These are phyloP conservation scores for Triticum monococcum DNA, from an alignment of 176 grass and related monocot genomes.

Conservation along the genomic window DNA sequence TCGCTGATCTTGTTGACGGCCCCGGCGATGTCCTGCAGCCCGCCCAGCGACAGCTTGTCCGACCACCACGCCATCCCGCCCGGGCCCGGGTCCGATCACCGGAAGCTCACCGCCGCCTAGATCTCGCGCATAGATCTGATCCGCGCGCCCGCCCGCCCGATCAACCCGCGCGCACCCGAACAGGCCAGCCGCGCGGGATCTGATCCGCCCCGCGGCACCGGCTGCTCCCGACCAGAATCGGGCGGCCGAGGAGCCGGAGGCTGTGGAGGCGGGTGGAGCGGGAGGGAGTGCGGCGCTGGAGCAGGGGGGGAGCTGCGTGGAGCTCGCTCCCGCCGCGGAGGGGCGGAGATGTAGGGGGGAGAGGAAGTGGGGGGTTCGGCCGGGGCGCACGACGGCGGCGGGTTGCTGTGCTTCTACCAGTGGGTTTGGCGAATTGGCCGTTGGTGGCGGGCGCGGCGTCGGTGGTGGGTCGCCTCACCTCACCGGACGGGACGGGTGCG, in stretches of 20 bases:
- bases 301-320: not conserved
- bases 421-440: constrained; percentile 42
- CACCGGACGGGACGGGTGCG: not conserved
- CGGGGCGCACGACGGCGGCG: constrained; percentile 20
- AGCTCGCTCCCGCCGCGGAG: constrained; percentile 40
- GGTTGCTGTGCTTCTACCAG: not conserved
- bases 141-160: constrained; percentile 10
- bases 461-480: constrained; percentile 29
- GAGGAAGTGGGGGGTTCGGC: not conserved
- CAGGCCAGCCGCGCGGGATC: constrained; percentile 24
- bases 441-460: constrained; percentile 38
- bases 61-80: constrained; percentile 91
- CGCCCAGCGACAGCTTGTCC: constrained; percentile 71
- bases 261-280: not conserved
- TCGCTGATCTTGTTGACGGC: constrained; percentile 96
- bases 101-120: constrained; percentile 6
- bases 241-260: not conserved
- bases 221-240: not conserved
- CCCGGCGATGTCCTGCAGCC: constrained; percentile 95
- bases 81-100: constrained; percentile 22
- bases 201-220: not conserved
- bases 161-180: not conserved
- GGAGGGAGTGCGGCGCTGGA: not conserved
- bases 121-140: constrained; percentile 65
- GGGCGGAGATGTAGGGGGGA: constrained; percentile 25